Percentiles rank a stretch among this genome's conserved stretches.
Evolutionary conservation across 2,329 filamentous ascomycete species (phyloP).

Genomic region (Beauveria medogensis): DNA sequence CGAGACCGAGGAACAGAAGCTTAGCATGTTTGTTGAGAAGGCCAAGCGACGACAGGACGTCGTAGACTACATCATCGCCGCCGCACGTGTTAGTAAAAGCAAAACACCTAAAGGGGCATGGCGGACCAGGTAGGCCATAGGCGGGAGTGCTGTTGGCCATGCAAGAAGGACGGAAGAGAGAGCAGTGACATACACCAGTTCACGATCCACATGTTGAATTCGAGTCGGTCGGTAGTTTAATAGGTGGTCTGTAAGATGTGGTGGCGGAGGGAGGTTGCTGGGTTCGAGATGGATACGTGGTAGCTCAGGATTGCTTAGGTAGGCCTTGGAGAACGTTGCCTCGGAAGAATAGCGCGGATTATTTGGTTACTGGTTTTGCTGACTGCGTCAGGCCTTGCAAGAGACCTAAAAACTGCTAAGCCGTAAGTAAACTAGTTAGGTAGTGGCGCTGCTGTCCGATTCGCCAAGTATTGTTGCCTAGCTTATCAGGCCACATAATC

Average conservation of each 20-base stretch:
- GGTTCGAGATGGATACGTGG: slow-evolving; percentile 6
- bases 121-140: neutral
- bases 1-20: slow-evolving; percentile 84
- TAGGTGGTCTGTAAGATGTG: neutral
- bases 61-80: slow-evolving; percentile 54
- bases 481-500: neutral
- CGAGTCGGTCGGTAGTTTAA: neutral
- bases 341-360: slow-evolving; percentile 11
- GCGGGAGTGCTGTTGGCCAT: neutral
- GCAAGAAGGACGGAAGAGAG: neutral
- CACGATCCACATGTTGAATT: slow-evolving; percentile 70
- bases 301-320: neutral
- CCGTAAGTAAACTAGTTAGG: too few species aligned
- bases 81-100: slow-evolving; percentile 24
- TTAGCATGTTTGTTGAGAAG: slow-evolving; percentile 95
- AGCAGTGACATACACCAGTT: slow-evolving; percentile 73
- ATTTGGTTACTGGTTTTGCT: neutral
- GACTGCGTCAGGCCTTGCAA: neutral
- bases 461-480: neutral
- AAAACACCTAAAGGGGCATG: neutral
- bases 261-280: neutral
- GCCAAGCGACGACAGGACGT: slow-evolving; percentile 78
- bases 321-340: neutral
- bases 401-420: too few species aligned
- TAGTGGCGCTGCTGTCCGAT: neutral